phyloP scores from a whole-genome alignment of 768 basidiomycete species.

The Leccinum pellstonianum region DNA sequence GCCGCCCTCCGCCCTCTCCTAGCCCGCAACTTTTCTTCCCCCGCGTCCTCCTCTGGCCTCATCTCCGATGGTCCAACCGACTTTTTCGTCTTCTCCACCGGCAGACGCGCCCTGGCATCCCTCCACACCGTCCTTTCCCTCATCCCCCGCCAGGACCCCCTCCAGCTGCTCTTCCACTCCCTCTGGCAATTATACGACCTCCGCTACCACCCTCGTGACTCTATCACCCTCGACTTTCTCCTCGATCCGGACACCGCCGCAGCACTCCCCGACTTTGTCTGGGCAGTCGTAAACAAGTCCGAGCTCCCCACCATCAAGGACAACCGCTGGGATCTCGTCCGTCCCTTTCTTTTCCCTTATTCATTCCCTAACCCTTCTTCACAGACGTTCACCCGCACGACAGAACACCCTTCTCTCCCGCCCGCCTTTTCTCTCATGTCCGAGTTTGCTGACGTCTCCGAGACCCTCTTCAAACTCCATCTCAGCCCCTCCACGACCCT shows the following conservation, averaged over 20 bases:
- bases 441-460: conserved; percentile 85
- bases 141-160: conserved; percentile 79
- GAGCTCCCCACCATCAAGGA: conserved; percentile 68
- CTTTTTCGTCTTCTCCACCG: conserved; percentile 85
- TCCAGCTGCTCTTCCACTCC: conserved; percentile 62
- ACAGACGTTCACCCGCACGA: conserved; percentile 81
- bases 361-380: conserved; percentile 1
- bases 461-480: conserved; percentile 61
- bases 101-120: conserved; percentile 71
- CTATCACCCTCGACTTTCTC: conserved; percentile 76
- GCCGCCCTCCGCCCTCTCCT: conserved; percentile 57
- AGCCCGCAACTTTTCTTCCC: conserved; percentile 72
- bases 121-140: conserved; percentile 80
- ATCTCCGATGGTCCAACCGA: conserved; percentile 72
- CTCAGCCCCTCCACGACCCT: conserved; percentile 46
- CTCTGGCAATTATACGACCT: conserved; percentile 70
- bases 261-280: conserved; percentile 68
- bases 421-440: conserved; percentile 72
- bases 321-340: conserved; percentile 83
- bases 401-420: conserved; percentile 64
- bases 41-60: conserved; percentile 50
- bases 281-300: conserved; percentile 80
- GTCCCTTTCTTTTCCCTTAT: conserved; percentile 28
- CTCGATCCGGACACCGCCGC: conserved; percentile 43
- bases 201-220: conserved; percentile 66